Conservation (phyloP, 257 asterid species). For the Nicotiana knightiana region DNA sequence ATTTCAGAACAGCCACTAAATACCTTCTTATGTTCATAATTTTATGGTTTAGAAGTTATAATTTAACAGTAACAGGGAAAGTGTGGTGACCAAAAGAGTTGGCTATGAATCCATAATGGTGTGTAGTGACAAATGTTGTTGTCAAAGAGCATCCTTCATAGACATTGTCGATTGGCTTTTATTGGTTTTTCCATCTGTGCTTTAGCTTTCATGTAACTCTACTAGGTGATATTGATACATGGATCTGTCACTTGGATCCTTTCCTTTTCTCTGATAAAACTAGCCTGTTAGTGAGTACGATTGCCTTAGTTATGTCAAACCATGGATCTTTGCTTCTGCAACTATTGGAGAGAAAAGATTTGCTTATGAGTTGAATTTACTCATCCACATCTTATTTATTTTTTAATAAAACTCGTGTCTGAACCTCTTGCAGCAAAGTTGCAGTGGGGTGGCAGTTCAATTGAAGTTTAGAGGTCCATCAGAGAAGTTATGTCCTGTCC, state of each 20-base stretch:
- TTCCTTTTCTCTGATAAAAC: background rate
- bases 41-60: background rate
- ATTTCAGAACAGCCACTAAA: background rate
- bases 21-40: background rate
- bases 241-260: background rate
- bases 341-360: background rate
- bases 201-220: background rate
- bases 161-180: background rate
- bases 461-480: constrained; percentile 26
- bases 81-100: background rate
- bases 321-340: background rate
- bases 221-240: background rate
- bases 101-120: background rate
- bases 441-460: constrained; percentile 28
- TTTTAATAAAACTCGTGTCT: background rate
- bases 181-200: background rate
- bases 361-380: background rate
- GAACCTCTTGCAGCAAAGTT: constrained; percentile 35
- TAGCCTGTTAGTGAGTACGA: background rate
- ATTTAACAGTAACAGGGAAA: background rate
- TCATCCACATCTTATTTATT: background rate
- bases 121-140: background rate
- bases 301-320: background rate
- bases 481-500: constrained; percentile 23
- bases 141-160: background rate